These are phyloP conservation scores for Pseudopediastrum boryanum DNA, from an alignment of 139 green algal genomes.

Conservation along the genomic window DNA sequence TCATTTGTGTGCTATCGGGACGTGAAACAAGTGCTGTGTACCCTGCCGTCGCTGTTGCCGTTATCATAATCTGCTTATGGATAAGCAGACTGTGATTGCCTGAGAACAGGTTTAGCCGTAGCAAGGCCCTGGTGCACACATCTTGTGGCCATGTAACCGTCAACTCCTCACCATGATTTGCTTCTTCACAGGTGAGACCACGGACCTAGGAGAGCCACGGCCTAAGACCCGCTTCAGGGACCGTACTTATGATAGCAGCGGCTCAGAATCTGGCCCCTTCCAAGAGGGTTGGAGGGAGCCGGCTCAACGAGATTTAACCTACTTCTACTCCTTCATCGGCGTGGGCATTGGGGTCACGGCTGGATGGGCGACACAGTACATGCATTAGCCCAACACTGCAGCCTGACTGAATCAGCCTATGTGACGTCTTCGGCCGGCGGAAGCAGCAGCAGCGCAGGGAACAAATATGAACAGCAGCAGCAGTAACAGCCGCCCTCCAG, in stretches of 20 bases:
- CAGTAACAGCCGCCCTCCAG: too few relatives aligned
- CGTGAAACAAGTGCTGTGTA: background rate
- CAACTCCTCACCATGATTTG: background rate
- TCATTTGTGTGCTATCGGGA: background rate
- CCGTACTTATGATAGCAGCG: constrained; percentile 3
- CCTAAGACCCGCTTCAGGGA: constrained; percentile 19
- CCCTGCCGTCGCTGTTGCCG: background rate
- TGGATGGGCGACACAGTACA: constrained; percentile 35
- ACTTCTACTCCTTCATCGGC: constrained; percentile 26
- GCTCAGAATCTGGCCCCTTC: constrained; percentile 23
- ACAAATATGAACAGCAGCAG: too few relatives aligned
- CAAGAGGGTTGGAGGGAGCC: constrained; percentile 35
- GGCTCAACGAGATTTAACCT: background rate
- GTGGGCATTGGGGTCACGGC: constrained; percentile 18
- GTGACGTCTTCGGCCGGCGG: too few relatives aligned
- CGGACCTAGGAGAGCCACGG: constrained; percentile 24
- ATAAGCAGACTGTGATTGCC: background rate
- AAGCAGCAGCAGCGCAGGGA: too few relatives aligned
- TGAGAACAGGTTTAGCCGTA: background rate
- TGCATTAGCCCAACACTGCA: too few relatives aligned
- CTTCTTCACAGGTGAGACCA: constrained; percentile 24
- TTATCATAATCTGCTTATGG: background rate
- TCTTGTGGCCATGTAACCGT: background rate
- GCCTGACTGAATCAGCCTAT: too few relatives aligned
- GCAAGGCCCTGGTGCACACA: background rate